phyloP scores from a whole-genome alignment of 2,329 filamentous ascomycete species.

The Septoria linicola region DNA sequence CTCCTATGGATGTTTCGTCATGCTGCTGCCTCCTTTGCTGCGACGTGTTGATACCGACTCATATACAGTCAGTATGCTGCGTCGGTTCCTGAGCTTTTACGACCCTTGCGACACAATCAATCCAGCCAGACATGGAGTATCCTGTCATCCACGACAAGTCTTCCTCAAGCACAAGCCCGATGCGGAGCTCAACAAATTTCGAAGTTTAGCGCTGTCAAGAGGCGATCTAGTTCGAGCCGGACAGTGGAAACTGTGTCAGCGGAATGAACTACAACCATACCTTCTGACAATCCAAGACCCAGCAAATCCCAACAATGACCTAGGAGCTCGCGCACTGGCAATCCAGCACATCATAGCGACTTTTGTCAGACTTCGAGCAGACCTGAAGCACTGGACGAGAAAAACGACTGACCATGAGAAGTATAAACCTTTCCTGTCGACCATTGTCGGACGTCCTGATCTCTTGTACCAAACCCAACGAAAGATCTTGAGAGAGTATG shows the following conservation, averaged over 20 bases:
- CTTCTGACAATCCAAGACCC: slow-evolving; percentile 60
- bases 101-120: slow-evolving; percentile 19
- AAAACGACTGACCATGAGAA: neutral
- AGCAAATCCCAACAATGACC: slow-evolving; percentile 57
- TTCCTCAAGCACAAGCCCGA: slow-evolving; percentile 41
- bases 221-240: slow-evolving; percentile 29
- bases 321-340: slow-evolving; percentile 51
- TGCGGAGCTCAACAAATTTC: slow-evolving; percentile 5
- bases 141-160: slow-evolving; percentile 43
- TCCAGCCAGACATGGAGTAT: slow-evolving; percentile 20
- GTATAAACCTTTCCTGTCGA: slow-evolving; percentile 22
- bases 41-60: slow-evolving; percentile 14
- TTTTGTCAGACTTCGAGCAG: slow-evolving; percentile 31
- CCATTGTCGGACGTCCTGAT: slow-evolving; percentile 34
- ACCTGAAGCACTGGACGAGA: neutral
- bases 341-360: slow-evolving; percentile 53
- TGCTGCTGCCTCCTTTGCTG: slow-evolving; percentile 54
- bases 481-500: slow-evolving; percentile 29
- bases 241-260: slow-evolving; percentile 42
- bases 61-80: slow-evolving; percentile 45
- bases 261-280: slow-evolving; percentile 38
- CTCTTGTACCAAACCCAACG: slow-evolving; percentile 28
- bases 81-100: slow-evolving; percentile 54
- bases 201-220: slow-evolving; percentile 19
- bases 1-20: slow-evolving; percentile 57